These are phyloP conservation scores for Komagataella kurtzmanii DNA, from an alignment of 805 yeast genomes.

Conservation along the genomic window DNA sequence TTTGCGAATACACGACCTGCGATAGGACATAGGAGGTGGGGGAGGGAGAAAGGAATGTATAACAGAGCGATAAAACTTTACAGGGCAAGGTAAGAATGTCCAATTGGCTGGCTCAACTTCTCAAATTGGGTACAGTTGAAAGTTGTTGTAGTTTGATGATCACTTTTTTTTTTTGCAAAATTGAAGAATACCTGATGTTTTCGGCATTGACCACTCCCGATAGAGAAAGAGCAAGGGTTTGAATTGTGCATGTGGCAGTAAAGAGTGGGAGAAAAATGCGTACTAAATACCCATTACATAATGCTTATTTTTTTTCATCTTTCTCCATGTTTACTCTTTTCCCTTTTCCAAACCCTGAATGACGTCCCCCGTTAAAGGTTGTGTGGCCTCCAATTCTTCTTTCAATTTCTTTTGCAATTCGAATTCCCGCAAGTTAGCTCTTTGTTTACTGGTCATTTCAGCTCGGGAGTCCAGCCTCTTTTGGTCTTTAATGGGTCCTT, in stretches of 20 bases:
- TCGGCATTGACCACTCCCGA: too few species aligned
- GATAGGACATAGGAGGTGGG: background rate
- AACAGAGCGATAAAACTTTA: background rate
- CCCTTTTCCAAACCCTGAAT: constrained; percentile 24
- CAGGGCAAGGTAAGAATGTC: background rate
- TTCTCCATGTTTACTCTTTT: background rate
- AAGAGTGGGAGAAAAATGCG: background rate
- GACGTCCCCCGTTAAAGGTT: constrained; percentile 48
- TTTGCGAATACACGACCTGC: background rate
- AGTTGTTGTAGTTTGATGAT: too few species aligned
- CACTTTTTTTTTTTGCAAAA: too few species aligned
- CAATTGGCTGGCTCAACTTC: background rate
- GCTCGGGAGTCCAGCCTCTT: constrained; percentile 32
- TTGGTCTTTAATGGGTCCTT: constrained; percentile 80
- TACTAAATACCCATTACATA: background rate
- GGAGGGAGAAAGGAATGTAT: background rate
- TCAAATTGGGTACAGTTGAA: too few species aligned
- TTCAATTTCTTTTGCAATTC: constrained; percentile 47
- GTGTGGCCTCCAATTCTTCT: constrained; percentile 41
- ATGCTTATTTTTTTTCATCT: background rate
- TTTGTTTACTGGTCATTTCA: constrained; percentile 23
- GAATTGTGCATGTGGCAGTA: background rate
- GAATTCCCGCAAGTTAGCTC: constrained; percentile 54
- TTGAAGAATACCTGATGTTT: background rate
- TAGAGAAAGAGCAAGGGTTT: too few species aligned